phyloP scores from a whole-genome alignment of 2,329 filamentous ascomycete genomes.

The Xylaria sp. region DNA sequence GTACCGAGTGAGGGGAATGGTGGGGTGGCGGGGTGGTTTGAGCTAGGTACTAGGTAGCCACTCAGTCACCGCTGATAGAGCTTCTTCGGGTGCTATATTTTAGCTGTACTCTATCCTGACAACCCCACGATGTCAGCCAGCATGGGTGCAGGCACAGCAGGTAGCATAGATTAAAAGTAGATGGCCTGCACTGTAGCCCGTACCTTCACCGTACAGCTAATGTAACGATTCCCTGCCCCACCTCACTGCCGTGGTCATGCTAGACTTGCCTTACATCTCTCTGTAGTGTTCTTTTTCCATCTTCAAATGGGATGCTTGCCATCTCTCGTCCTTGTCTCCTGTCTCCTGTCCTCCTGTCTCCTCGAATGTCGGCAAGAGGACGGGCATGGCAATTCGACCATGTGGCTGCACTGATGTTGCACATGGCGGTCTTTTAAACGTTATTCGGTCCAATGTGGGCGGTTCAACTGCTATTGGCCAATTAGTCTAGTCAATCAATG shows the following conservation, averaged over 20 bases:
- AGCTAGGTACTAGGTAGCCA: slow-evolving; percentile 8
- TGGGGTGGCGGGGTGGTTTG: slow-evolving; percentile 27
- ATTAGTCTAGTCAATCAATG: slow-evolving; percentile 20
- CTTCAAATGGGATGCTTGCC: slow-evolving; percentile 13
- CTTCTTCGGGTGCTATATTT: not conserved
- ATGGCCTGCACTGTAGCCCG: not conserved
- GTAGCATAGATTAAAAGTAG: not conserved
- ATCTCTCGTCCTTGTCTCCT: no score
- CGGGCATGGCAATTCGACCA: slow-evolving; percentile 20
- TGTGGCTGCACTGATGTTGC: slow-evolving; percentile 14
- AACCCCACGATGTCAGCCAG: slow-evolving; percentile 13
- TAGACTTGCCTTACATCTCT: slow-evolving; percentile 13
- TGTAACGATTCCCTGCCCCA: slow-evolving; percentile 15
- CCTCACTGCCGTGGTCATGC: slow-evolving; percentile 12
- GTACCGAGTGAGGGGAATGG: slow-evolving; percentile 32
- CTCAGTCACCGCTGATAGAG: slow-evolving; percentile 16
- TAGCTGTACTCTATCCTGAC: not conserved
- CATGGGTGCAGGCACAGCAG: not conserved
- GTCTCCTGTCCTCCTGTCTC: slow-evolving; percentile 16
- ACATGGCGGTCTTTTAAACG: slow-evolving; percentile 16
- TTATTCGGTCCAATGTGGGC: not conserved
- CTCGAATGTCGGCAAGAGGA: slow-evolving; percentile 15
- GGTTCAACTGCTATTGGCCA: slow-evolving; percentile 9
- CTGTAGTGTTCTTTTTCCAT: slow-evolving; percentile 21
- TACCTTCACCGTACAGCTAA: not conserved